Evolutionary conservation across 2,329 filamentous ascomycete species (phyloP), one percentile per base, ranked within the genome.

Genomic region (Claviceps lovelessii): DNA sequence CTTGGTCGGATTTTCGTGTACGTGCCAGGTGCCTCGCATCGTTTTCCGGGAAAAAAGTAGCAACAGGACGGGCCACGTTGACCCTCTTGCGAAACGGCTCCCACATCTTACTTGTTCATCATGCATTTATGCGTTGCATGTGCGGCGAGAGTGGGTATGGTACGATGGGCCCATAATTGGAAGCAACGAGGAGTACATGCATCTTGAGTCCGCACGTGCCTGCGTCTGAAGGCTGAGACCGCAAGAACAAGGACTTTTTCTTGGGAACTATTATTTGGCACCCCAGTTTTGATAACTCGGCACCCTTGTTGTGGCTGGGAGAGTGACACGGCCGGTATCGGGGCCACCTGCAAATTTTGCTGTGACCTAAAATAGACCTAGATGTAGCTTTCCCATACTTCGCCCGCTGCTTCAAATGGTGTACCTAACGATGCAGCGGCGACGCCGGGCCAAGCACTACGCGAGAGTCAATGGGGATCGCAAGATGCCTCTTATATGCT

Each of bases 51-150:
- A 49, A 53, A 23, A 15, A 19, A 1, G 23, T 23, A 33, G n/a
- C 9, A 44, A 44, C 8, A 31, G 33, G 15, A 39, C n/a, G 41
- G 29, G 28, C 45, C 46, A 44, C 46, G 31, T n/a, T 35, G 46
- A 28, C 47, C 37, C 37, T 49, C 51, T 39, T 31, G 10, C 31
- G 39, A 31, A 44, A 17, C 45, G 42, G 19, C 48, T 50, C 28
- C 45, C 45, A 45, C 45, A 45, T 35, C 29, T 44, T 35, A 17
- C 33, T 49, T 29, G 33, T 17, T 31, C 44, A 39, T 55, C 41
- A 56, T 53, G 54, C 54, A 53, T 50, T 29, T 35, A 53, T 53
- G 54, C 51, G 37, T 56, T 54, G 39, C 41, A 48, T 52, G 7
- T 48, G 31, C 33, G 17, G 35, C 54, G 17, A 33, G 51, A 51